Percentiles rank a stretch among this genome's conserved stretches.
These are phyloP conservation scores for Exidia glandulosa DNA, from an alignment of 768 basidiomycete genomes.

Conservation along the genomic window DNA sequence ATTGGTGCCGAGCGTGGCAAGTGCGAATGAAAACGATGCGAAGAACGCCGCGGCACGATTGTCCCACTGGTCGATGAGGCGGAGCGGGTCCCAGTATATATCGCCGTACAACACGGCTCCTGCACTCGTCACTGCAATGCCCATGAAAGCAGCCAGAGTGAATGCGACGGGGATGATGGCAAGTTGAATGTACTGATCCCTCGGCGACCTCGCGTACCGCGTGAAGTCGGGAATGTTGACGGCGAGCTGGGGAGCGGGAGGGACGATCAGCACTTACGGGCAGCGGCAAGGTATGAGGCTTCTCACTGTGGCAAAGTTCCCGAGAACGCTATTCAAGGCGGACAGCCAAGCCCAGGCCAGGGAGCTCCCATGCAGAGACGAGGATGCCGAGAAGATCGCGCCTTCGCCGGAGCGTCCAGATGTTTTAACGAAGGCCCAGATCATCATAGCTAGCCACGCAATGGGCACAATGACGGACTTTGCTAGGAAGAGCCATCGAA, in stretches of 20 bases:
- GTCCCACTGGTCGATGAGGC: slow-evolving; percentile 70
- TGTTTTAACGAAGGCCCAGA: slow-evolving; percentile 67
- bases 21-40: slow-evolving; percentile 57
- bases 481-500: slow-evolving; percentile 63
- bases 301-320: slow-evolving; percentile 47
- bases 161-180: slow-evolving; percentile 68
- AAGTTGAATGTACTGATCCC: slow-evolving; percentile 63
- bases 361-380: slow-evolving; percentile 37
- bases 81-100: slow-evolving; percentile 62
- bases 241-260: neutral
- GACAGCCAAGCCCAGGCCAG: slow-evolving; percentile 73
- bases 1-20: slow-evolving; percentile 58
- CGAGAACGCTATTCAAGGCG: slow-evolving; percentile 62
- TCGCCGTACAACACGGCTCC: slow-evolving; percentile 39
- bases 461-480: slow-evolving; percentile 35
- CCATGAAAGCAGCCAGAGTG: slow-evolving; percentile 65
- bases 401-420: slow-evolving; percentile 31
- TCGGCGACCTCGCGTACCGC: slow-evolving; percentile 45
- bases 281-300: neutral
- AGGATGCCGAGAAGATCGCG: slow-evolving; percentile 43
- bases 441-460: slow-evolving; percentile 44
- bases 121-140: slow-evolving; percentile 72
- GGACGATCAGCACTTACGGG: neutral
- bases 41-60: slow-evolving; percentile 84
- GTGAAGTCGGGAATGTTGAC: slow-evolving; percentile 81